Evolutionary conservation across 805 yeast genomes (phyloP).

Genomic region (Saitoella complicata): DNA sequence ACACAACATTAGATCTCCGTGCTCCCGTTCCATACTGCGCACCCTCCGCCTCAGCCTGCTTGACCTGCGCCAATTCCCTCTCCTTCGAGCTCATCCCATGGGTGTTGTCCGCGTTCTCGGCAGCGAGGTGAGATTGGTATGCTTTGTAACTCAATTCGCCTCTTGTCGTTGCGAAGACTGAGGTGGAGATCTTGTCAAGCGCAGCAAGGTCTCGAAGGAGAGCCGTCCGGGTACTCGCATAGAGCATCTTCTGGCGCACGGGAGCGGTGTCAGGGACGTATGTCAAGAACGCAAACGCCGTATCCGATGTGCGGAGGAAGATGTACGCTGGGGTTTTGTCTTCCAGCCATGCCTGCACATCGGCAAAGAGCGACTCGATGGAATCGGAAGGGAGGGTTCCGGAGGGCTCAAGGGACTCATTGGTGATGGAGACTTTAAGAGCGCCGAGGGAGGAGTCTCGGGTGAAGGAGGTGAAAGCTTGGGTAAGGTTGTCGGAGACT

Average conservation of each 20-base stretch:
- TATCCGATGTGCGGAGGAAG: conserved; percentile 8
- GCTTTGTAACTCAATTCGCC: conserved; percentile 30
- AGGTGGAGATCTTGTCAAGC: conserved; percentile 29
- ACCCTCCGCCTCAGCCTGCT: conserved; percentile 9
- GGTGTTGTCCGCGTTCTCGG: too few relatives aligned
- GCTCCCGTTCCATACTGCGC: conserved; percentile 10
- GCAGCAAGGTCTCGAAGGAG: conserved; percentile 58
- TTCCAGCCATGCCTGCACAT: too few relatives aligned
- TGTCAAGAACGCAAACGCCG: conserved; percentile 45
- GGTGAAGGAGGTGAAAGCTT: too few relatives aligned
- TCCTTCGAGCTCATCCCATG: conserved; percentile 45
- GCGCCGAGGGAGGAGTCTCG: too few relatives aligned
- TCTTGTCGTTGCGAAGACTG: conserved; percentile 39
- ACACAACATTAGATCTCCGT: conserved; percentile 9
- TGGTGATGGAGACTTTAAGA: too few relatives aligned
- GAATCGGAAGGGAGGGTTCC: too few relatives aligned
- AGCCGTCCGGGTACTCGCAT: conserved; percentile 77
- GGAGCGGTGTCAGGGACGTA: conserved; percentile 77
- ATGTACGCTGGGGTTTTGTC: background rate
- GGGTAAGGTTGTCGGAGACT: too few relatives aligned
- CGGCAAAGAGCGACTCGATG: too few relatives aligned
- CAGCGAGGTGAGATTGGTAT: too few relatives aligned
- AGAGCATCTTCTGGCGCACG: conserved; percentile 76
- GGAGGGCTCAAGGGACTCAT: too few relatives aligned
- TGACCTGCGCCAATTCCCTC: conserved; percentile 14